Evolutionary conservation across 2,329 filamentous ascomycete genomes (phyloP).

Genomic region (Ilyonectria sp.): DNA sequence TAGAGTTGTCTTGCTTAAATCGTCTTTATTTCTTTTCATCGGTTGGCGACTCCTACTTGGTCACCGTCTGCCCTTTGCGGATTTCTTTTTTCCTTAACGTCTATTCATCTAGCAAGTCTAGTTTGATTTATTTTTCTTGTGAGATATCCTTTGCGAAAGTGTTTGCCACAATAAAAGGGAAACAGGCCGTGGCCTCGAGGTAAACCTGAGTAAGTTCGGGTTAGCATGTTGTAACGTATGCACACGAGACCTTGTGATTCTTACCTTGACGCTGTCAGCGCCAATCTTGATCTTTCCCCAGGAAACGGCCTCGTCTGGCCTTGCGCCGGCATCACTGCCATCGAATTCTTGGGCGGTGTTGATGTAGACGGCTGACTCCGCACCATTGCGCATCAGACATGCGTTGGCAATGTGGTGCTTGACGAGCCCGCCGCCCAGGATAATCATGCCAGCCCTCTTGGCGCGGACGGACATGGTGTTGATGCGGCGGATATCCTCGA

Average conservation of each 20-base stretch:
- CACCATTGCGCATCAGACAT: constrained; percentile 96
- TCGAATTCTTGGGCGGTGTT: constrained; percentile 99
- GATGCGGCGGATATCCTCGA: constrained; percentile 92
- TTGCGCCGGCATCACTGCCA: constrained; percentile 93
- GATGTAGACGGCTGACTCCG: constrained; percentile 96
- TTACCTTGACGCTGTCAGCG: constrained; percentile 90
- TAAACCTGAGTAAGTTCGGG: constrained; percentile 65
- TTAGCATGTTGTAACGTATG: constrained; percentile 12
- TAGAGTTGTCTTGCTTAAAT: neutral
- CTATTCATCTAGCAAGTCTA: neutral
- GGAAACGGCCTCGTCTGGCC: constrained; percentile 96
- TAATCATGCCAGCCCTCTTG: constrained; percentile 93
- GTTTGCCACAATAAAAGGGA: constrained; percentile 77
- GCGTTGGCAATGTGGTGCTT: constrained; percentile 99
- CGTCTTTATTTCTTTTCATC: neutral
- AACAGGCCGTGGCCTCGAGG: constrained; percentile 75
- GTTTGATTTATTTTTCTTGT: constrained; percentile 32
- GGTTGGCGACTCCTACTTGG: neutral
- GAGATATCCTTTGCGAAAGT: constrained; percentile 73
- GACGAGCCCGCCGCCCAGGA: constrained; percentile 93
- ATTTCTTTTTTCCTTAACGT: neutral
- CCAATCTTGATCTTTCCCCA: constrained; percentile 98
- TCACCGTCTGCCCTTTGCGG: neutral
- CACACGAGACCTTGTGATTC: constrained; percentile 29
- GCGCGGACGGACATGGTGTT: constrained; percentile 93